Base-by-base conservation (phyloP, 73 alveolate genomes). In the Durusdinium trenchii region DNA sequence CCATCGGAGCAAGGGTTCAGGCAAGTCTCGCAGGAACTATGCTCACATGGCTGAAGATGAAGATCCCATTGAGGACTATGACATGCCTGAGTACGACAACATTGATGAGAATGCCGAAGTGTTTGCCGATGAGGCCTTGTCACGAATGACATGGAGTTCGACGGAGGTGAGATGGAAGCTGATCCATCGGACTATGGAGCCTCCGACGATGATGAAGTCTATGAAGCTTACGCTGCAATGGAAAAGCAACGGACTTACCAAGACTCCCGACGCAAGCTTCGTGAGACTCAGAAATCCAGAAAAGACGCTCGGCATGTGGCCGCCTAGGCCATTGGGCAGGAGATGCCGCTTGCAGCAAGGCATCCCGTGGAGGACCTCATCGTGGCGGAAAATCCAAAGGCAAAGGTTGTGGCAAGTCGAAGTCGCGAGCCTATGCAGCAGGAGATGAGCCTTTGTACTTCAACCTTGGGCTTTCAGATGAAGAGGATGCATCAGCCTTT, bases 241-340 rank as follows among this genome's bases (percentile, higher is more conserved):
- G 51, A n/a, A 6, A 48, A 83, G 75, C 23, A 42, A 0, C 73
- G 94, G 0, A 50, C 47, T 50, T 83, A 51, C 94, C 48, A 83
- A n/a, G 94, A 83, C 51, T 50, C 73, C 38, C 38, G 94, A 3
- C n/a, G 51, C 76, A 50, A 51, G 73, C 40, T 83, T 5, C 47
- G 87, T 26, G 87, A 78, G 14, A 61, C 45, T 4, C 87, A 78
- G 62, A 78, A 78, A 40, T 32, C 54, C 87, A 83, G 76, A 83
- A 83, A 51, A 35, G 26, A 35, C 6, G 50, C 16, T 16, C 52
- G 0, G 94, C 94, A 50, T 83, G 76, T 43, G n/a, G 40, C 38
- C 26, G 52, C 23, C 3, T 79, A 28, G 90, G 90, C 4, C 90
- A 79, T 23, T 79, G 90, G 90, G 90, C 90, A 12, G 90, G 90